A percentile compares a stretch with the other conserved stretches of the same genome.
Evolutionary conservation across 75 land plant species (phyloP).

Genomic region (Pseudotsuga menziesii): DNA sequence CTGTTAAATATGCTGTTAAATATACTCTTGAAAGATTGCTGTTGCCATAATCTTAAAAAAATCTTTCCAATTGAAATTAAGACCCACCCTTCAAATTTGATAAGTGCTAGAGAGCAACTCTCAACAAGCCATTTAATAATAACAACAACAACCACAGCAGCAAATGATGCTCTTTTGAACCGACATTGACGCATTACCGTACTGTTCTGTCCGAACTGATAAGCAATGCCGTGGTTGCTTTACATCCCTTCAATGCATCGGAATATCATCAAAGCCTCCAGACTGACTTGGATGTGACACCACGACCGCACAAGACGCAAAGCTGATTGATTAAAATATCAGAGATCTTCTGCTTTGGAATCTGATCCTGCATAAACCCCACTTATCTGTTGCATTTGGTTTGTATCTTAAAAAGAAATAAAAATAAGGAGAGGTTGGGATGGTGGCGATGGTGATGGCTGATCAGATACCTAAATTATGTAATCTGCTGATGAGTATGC

Average conservation of each 20-base stretch:
- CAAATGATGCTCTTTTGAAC: neutral
- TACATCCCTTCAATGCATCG: neutral
- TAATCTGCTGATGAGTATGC: neutral
- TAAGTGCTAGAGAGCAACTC: neutral
- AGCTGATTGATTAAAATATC: neutral
- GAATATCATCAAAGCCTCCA: neutral
- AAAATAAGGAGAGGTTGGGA: slow-evolving; percentile 1
- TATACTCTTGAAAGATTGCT: too few relatives aligned
- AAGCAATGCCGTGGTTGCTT: neutral
- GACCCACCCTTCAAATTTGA: too few relatives aligned
- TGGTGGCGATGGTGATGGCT: neutral
- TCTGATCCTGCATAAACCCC: neutral
- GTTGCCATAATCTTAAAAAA: too few relatives aligned
- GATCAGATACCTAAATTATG: neutral
- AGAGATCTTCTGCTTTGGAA: neutral
- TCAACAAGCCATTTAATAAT: neutral
- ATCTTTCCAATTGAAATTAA: too few relatives aligned
- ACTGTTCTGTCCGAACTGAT: neutral
- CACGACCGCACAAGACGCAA: neutral
- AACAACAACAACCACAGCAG: neutral
- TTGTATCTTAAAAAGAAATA: too few relatives aligned
- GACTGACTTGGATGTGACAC: neutral
- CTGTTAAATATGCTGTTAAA: too few relatives aligned
- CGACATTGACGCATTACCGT: neutral
- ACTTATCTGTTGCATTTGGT: neutral